Evolutionary conservation across 2,329 filamentous ascomycete genomes (phyloP).

Genomic region (Fusarium decemcellulare): DNA sequence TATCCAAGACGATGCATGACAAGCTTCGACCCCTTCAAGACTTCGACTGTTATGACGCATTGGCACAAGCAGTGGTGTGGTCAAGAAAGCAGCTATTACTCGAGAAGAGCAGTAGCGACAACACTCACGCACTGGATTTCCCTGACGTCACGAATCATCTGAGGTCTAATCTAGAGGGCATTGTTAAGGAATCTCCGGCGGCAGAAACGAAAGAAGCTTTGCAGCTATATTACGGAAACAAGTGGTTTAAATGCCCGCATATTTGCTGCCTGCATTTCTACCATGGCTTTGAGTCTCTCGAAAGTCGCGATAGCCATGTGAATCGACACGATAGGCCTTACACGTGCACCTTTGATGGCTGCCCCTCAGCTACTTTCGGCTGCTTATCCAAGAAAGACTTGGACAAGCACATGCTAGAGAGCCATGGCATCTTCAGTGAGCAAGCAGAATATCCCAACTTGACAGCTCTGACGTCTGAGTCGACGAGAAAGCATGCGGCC

Average conservation of each 20-base stretch:
- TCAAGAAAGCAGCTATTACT: not conserved
- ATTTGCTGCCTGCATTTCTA: conserved; percentile 2
- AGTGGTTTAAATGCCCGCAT: conserved; percentile 13
- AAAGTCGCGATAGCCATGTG: not conserved
- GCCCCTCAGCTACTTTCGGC: not conserved
- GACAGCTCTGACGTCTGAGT: not conserved
- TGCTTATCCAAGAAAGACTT: not conserved
- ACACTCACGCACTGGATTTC: not conserved
- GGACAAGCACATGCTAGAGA: not conserved
- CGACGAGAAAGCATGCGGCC: not conserved
- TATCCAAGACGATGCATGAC: not conserved
- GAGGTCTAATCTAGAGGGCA: not conserved
- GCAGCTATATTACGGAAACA: conserved; percentile 2
- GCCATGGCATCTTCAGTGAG: not conserved
- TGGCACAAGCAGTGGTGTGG: not conserved
- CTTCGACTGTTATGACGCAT: not conserved
- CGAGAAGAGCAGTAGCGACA: not conserved
- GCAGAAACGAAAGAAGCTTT: not conserved
- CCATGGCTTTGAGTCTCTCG: not conserved
- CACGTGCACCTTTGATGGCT: not conserved
- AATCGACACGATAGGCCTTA: not conserved
- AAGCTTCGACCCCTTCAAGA: not conserved
- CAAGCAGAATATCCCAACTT: not conserved
- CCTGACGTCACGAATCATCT: not conserved
- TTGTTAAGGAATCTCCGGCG: too few species aligned